Evolutionary conservation across 2,329 filamentous ascomycete genomes (phyloP).

Genomic region (Colletotrichum sidae): DNA sequence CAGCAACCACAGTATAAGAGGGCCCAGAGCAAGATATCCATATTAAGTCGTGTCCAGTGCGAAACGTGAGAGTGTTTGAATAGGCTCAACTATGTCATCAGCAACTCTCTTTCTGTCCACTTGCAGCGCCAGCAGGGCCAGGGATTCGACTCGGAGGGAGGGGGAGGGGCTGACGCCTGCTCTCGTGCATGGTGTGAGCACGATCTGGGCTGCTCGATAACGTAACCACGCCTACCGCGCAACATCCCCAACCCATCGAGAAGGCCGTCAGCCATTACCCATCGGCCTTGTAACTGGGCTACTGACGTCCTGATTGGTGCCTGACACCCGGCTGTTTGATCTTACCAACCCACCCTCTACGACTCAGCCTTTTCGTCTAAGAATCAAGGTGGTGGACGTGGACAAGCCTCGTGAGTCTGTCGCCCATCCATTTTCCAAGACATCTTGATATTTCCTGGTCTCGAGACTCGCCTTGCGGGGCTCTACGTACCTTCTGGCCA

Average conservation of each 20-base stretch:
- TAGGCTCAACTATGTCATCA: slow-evolving; percentile 34
- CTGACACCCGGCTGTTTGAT: slow-evolving; percentile 2
- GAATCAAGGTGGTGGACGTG: slow-evolving; percentile 10
- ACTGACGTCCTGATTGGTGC: slow-evolving; percentile 10
- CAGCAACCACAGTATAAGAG: no score
- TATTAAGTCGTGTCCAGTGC: slow-evolving; percentile 15
- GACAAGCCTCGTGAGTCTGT: no score
- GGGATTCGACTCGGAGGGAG: slow-evolving; percentile 26
- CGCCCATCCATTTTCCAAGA: slow-evolving; percentile 1
- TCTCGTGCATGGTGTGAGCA: slow-evolving; percentile 19
- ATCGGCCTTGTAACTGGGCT: slow-evolving; percentile 6
- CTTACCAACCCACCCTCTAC: slow-evolving; percentile 30
- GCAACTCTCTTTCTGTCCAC: slow-evolving; percentile 28
- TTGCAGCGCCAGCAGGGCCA: slow-evolving; percentile 29
- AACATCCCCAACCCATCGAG: slow-evolving; percentile 18
- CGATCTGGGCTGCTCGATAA: slow-evolving; percentile 26
- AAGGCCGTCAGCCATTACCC: slow-evolving; percentile 18
- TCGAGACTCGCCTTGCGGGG: slow-evolving; percentile 17
- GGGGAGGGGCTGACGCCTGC: slow-evolving; percentile 28
- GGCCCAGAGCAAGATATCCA: slow-evolving; percentile 25
- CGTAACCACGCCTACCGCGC: slow-evolving; percentile 29
- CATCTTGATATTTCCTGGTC: background rate
- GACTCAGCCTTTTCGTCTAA: background rate
- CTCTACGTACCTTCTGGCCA: slow-evolving; percentile 17
- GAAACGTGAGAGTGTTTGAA: slow-evolving; percentile 18